Base-by-base conservation (phyloP, 2,329 filamentous ascomycete species). In the Beauveria caledonica region DNA sequence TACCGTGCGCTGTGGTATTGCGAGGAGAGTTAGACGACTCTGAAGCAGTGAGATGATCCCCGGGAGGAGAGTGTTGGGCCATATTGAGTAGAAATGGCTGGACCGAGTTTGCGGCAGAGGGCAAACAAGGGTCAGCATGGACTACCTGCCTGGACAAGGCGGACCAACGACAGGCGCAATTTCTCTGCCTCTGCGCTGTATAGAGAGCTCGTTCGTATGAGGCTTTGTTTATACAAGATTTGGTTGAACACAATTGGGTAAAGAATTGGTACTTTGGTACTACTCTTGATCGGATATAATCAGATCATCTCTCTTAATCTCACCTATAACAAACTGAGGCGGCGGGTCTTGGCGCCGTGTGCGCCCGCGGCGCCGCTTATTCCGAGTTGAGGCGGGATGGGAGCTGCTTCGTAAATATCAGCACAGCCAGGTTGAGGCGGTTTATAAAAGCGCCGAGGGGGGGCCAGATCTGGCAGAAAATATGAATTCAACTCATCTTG, bases 391-490 rank as follows among this genome's bases (percentile, higher is more conserved):
- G 49, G 48, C 71, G 67, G 70, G 70, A 73, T 69, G 65, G 67
- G 65, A 70, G 68, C 71, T 73, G 70, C 71, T 71, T 71, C 70
- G 71, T 73, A 73, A 65, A 68, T 68, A 64, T 73, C 69, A 73
- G 69, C 71, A 73, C 71, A 71, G 42, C 48, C 36, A 15, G 9
- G 23, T 3, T 15, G 42, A 49, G 54, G 54, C 33, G 54, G 23
- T 33, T 56, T 33, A 58, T 42, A 53, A 46, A 52, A 29, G 25
- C 25, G 19, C 57, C 27, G 3, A 15, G 17, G 23, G 33, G 23
- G 29, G 5, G 21, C 25, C 23, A 15, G 19, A 52, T 40, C 17
- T 10, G 23, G 10, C 23, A 39, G 27, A 27, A 40, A 57, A 57
- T 25, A 44, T 17, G 44, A 11, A 21, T 27, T 42, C 2, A 10